Evolutionary conservation across 116 monocot genomes (phyloP).

Genomic region (Posidonia oceanica): DNA sequence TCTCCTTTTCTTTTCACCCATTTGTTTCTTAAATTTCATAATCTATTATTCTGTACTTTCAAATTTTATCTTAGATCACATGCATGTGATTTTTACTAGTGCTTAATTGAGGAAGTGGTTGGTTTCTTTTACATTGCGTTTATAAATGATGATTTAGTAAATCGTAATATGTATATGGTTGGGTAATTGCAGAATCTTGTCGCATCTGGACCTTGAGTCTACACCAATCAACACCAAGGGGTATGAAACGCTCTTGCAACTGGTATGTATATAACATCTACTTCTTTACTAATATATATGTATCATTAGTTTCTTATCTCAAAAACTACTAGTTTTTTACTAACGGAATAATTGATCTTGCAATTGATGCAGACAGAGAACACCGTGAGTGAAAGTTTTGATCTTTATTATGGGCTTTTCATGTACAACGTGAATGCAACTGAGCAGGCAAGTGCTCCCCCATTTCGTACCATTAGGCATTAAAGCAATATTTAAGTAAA

Average conservation of each 20-base stretch:
- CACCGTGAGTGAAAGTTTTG: slow-evolving; percentile 43
- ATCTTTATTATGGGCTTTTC: slow-evolving; percentile 61
- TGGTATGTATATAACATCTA: slow-evolving; percentile 17
- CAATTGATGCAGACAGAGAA: slow-evolving; percentile 28
- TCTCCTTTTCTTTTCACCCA: background rate
- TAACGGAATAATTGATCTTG: background rate
- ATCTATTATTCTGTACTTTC: too few species aligned
- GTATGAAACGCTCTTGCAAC: slow-evolving; percentile 42
- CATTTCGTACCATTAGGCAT: too few species aligned
- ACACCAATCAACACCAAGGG: slow-evolving; percentile 77
- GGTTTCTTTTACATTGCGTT: too few species aligned
- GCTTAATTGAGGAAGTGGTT: too few species aligned
- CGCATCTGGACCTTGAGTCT: slow-evolving; percentile 33
- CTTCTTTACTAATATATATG: background rate
- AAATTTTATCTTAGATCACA: too few species aligned
- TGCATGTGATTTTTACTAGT: too few species aligned
- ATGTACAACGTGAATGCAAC: slow-evolving; percentile 55
- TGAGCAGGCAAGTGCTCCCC: slow-evolving; percentile 33
- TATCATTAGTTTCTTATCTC: background rate
- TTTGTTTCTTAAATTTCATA: too few species aligned
- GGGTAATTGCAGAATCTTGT: slow-evolving; percentile 20
- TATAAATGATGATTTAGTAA: too few species aligned
- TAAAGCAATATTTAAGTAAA: too few species aligned
- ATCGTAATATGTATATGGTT: too few species aligned
- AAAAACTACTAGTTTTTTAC: too few species aligned